A percentile compares a stretch with the other conserved stretches of the same genome.
phyloP scores from a whole-genome alignment of 2,329 filamentous ascomycete genomes.

The Aspergillus costaricaensis region DNA sequence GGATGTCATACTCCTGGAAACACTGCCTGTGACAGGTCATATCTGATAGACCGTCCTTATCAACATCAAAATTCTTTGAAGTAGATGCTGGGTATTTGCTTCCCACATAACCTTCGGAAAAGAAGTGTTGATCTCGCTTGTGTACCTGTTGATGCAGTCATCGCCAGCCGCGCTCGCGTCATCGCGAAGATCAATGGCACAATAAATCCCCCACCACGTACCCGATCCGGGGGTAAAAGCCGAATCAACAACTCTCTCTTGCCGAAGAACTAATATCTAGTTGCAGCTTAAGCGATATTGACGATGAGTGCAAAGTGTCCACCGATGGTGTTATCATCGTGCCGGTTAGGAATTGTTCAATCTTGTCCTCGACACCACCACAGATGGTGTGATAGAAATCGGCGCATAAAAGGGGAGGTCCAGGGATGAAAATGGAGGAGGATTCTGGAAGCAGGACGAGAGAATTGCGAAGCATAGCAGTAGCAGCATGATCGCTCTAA shows the following conservation, averaged over 20 bases:
- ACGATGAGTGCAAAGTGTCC: background rate
- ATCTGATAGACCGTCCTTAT: too few relatives aligned
- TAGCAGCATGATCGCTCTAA: background rate
- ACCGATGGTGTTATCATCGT: background rate
- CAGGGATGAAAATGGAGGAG: too few relatives aligned
- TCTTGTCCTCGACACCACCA: background rate
- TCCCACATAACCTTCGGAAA: too few relatives aligned
- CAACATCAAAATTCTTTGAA: too few relatives aligned
- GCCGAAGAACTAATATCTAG: background rate
- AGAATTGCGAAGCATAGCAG: background rate
- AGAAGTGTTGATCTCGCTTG: too few relatives aligned
- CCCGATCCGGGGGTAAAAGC: background rate
- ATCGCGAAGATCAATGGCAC: slow-evolving; percentile 1
- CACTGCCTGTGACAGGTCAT: too few relatives aligned
- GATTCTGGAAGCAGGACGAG: too few relatives aligned
- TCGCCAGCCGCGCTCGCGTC: background rate
- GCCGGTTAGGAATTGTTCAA: background rate
- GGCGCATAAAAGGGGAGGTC: background rate
- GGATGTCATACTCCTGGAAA: too few relatives aligned
- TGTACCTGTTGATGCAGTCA: background rate
- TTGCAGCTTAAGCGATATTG: background rate
- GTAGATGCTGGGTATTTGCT: too few relatives aligned
- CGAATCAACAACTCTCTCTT: background rate
- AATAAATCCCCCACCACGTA: background rate
- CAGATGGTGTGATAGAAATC: background rate